phyloP scores from a whole-genome alignment of 2,329 filamentous ascomycete species.

The Epichloe scottii region DNA sequence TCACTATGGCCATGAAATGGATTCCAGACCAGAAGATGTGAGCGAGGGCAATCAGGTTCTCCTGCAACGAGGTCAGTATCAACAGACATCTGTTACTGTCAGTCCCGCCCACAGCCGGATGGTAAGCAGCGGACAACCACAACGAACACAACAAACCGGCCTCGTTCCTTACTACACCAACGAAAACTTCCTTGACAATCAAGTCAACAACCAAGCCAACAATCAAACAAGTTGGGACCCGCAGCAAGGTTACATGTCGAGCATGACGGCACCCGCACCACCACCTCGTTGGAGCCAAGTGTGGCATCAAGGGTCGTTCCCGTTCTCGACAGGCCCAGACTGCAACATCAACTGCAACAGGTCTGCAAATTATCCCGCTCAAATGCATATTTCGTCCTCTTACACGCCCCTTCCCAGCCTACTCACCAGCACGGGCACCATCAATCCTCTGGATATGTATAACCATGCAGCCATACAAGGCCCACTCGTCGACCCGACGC shows the following conservation, averaged over 20 bases:
- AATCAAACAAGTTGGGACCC: neutral
- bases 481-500: neutral
- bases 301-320: neutral
- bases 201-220: neutral
- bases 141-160: neutral
- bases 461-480: neutral
- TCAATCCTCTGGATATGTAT: neutral
- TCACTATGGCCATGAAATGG: too few species aligned
- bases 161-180: neutral
- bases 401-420: neutral
- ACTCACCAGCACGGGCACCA: neutral
- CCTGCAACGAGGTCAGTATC: neutral
- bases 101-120: neutral
- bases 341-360: neutral
- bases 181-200: neutral
- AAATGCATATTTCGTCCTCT: neutral
- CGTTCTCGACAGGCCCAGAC: neutral
- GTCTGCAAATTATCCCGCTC: neutral
- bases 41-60: neutral
- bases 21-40: neutral
- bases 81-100: neutral
- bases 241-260: neutral
- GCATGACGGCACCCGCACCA: neutral
- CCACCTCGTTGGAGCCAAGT: neutral
- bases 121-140: too few species aligned